phyloP scores from a whole-genome alignment of 1,139 yeast genomes.

The Pichia sp. region DNA sequence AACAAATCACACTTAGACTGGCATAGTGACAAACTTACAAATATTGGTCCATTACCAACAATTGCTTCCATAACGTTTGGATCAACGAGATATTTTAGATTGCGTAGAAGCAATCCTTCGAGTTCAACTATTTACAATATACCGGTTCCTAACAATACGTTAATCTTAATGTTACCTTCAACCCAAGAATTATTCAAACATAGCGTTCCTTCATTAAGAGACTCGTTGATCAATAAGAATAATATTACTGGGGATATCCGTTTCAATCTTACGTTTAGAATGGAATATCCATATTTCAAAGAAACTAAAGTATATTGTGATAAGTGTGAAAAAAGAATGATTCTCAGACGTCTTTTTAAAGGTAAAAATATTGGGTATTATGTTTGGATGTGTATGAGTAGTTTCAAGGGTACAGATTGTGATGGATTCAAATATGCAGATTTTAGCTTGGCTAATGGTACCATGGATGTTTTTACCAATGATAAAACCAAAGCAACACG shows the following conservation, averaged over 20 bases:
- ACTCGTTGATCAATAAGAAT: slow-evolving; percentile 31
- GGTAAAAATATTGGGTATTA: slow-evolving; percentile 43
- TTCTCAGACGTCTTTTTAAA: slow-evolving; percentile 42
- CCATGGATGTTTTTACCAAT: not conserved
- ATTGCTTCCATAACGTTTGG: slow-evolving; percentile 66
- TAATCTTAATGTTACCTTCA: slow-evolving; percentile 67
- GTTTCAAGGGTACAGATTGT: slow-evolving; percentile 36
- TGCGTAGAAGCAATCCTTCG: slow-evolving; percentile 35
- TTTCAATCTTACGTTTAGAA: slow-evolving; percentile 58
- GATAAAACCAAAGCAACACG: slow-evolving; percentile 3
- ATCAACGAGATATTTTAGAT: slow-evolving; percentile 56
- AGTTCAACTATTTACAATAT: slow-evolving; percentile 38
- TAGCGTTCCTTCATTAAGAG: slow-evolving; percentile 39
- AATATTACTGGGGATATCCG: slow-evolving; percentile 44
- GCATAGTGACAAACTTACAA: slow-evolving; percentile 67
- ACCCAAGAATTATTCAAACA: slow-evolving; percentile 70
- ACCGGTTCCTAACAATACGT: slow-evolving; percentile 57
- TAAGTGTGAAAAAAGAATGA: slow-evolving; percentile 40
- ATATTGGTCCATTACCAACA: slow-evolving; percentile 62
- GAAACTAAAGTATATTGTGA: slow-evolving; percentile 45
- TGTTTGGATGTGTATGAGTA: slow-evolving; percentile 46
- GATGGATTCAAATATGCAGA: slow-evolving; percentile 44
- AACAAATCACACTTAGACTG: slow-evolving; percentile 52
- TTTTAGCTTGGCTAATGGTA: slow-evolving; percentile 30
- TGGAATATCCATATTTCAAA: slow-evolving; percentile 36